Evolutionary conservation across 2,329 filamentous ascomycete species (phyloP), one percentile per base, ranked within the genome.

Genomic region (Microdochium bolleyi): DNA sequence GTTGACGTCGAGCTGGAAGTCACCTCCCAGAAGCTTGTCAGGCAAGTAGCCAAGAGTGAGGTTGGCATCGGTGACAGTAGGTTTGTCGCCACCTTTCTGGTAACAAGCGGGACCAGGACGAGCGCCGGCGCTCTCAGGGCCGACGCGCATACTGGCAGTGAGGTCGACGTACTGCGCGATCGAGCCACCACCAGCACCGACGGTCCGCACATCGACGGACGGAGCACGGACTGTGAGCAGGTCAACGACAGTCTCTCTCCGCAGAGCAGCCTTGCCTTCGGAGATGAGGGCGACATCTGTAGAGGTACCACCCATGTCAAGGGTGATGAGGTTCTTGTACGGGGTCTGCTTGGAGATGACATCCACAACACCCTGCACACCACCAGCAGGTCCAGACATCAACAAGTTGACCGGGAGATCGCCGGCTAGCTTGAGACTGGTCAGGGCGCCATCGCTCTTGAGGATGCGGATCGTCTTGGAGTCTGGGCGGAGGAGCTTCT

Each of bases 271-370:
- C 52, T 71, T 67, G 2, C 70, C 69, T 19, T 72, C 65, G 21
- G 69, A 68, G 19, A 77, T 70, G 3, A 77, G 58, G 1, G 74
- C 73, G 54, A 72, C 74, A 52, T 77, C 74, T 0, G 74, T 76
- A 4, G 71, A 74, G 1, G 74, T 77, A 1, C 74, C 74, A n/a
- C 74, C 74, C 72, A 77, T 76, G 51, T 77, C 74, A 13, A 77
- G 64, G 0, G 73, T 76, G 51, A 77, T 75, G 24, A 76, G 61
- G 44, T 75, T 75, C 56, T 73, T 75, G 60, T 71, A 76, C 1
- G 69, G 67, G 0, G 73, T 76, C 51, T 70, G 69, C 44, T 67
- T 70, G 9, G 73, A 66, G 1, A 77, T 68, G 10, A 73, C 64
- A 56, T 76, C 73, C 10, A 72, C 72, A 8, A 76, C 73, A 16